Evolutionary conservation across 768 basidiomycete genomes (phyloP).

Genomic region (Grammothele lineata): DNA sequence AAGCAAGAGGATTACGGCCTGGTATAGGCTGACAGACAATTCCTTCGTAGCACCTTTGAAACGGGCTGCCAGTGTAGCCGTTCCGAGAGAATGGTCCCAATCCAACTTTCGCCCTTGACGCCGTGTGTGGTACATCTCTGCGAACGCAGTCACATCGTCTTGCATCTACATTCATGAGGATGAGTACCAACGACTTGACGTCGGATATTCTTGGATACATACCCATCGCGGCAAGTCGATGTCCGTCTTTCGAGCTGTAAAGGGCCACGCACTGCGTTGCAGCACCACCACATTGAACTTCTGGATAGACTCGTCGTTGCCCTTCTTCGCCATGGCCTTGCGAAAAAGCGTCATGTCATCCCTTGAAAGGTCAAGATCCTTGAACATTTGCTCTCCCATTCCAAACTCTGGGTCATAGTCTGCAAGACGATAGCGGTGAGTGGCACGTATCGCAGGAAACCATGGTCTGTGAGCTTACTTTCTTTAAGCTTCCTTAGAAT

Average conservation of each 20-base stretch:
- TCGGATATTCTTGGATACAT: conserved; percentile 16
- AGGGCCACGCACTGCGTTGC: conserved; percentile 90
- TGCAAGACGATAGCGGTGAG: conserved; percentile 27
- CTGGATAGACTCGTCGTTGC: conserved; percentile 29
- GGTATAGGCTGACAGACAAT: conserved; percentile 86
- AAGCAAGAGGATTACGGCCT: conserved; percentile 78
- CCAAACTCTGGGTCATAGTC: conserved; percentile 96
- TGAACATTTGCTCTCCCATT: conserved; percentile 95
- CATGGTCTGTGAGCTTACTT: no score
- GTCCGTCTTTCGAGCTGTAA: conserved; percentile 45
- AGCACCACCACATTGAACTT: conserved; percentile 76
- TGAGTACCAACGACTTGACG: no score
- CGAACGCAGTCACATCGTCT: conserved; percentile 57
- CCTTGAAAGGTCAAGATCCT: conserved; percentile 73
- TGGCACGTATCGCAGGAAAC: conserved; percentile 4
- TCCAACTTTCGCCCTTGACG: conserved; percentile 74
- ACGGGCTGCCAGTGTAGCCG: conserved; percentile 65
- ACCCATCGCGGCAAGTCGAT: conserved; percentile 54
- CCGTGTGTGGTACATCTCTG: conserved; percentile 69
- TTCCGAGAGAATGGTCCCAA: conserved; percentile 87
- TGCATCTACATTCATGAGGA: conserved; percentile 54
- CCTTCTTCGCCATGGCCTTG: conserved; percentile 29
- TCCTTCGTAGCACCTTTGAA: conserved; percentile 78
- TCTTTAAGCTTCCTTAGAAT: conserved; percentile 86
- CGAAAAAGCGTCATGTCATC: conserved; percentile 70